phyloP scores from a whole-genome alignment of 495 filamentous ascomycete genomes.

The Ascodesmis nigricans region DNA sequence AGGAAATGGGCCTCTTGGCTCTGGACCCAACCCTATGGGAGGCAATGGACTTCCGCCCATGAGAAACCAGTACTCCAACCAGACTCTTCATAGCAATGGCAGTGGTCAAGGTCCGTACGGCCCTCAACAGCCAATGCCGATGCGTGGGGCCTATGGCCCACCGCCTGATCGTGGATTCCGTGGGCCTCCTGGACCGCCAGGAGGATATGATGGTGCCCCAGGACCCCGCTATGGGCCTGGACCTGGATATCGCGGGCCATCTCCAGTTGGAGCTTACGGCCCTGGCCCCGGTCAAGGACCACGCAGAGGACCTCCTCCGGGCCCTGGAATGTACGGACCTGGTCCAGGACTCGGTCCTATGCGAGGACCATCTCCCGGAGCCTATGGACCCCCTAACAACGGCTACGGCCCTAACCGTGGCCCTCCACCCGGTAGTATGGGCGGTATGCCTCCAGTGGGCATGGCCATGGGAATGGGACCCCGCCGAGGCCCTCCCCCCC shows the following conservation, averaged over 20 bases:
- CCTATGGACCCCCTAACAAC: not conserved
- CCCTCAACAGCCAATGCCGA: not conserved
- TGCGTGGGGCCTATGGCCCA: conserved; percentile 2
- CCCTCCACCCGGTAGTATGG: conserved; percentile 9
- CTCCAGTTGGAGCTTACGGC: too few relatives aligned
- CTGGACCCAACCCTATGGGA: conserved; percentile 7
- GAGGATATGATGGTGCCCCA: conserved; percentile 6
- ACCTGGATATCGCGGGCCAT: too few relatives aligned
- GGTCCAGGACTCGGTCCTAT: conserved; percentile 10
- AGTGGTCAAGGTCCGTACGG: conserved; percentile 2
- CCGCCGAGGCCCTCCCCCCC: conserved; percentile 4
- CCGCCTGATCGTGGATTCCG: conserved; percentile 4
- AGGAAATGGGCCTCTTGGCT: conserved; percentile 10
- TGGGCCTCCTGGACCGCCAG: conserved; percentile 4
- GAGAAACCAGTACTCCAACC: conserved; percentile 12
- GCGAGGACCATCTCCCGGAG: not conserved
- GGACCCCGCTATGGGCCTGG: too few relatives aligned
- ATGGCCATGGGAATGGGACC: conserved; percentile 5
- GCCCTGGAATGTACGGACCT: conserved; percentile 11
- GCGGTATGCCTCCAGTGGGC: conserved; percentile 10
- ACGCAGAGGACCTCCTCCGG: too few relatives aligned
- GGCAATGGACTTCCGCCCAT: conserved; percentile 9
- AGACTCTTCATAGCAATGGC: conserved; percentile 3
- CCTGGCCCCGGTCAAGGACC: too few relatives aligned
- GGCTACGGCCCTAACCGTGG: conserved; percentile 10